These are phyloP conservation scores for Russula earlei DNA, from an alignment of 768 basidiomycete species.

Conservation along the genomic window DNA sequence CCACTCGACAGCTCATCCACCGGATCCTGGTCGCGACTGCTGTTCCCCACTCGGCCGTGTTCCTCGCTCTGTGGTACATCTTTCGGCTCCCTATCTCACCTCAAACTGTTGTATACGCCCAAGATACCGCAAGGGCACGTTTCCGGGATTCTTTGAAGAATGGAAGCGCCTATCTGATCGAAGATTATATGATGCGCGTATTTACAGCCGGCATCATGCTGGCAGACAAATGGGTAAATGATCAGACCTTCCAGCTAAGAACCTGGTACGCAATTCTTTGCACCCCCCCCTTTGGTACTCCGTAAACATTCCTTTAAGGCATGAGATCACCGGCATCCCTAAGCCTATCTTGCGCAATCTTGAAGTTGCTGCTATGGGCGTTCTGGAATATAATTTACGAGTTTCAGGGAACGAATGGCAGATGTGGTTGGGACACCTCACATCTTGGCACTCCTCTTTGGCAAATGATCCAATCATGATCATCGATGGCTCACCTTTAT, in stretches of 20 bases:
- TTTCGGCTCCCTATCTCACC: slow-evolving; percentile 21
- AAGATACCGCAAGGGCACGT: slow-evolving; percentile 15
- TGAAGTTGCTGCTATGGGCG: slow-evolving; percentile 15
- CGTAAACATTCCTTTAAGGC: slow-evolving; percentile 5
- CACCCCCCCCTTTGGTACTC: background rate
- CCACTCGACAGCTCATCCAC: slow-evolving; percentile 15
- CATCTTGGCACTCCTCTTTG: slow-evolving; percentile 15
- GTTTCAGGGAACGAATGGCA: slow-evolving; percentile 17
- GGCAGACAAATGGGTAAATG: slow-evolving; percentile 29
- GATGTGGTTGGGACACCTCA: slow-evolving; percentile 19
- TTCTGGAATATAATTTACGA: slow-evolving; percentile 15
- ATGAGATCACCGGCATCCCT: slow-evolving; percentile 16
- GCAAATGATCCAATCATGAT: slow-evolving; percentile 8
- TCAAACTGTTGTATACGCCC: slow-evolving; percentile 11
- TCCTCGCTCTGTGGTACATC: slow-evolving; percentile 27
- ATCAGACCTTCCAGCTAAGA: slow-evolving; percentile 25
- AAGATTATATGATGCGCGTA: slow-evolving; percentile 30
- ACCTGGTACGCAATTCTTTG: slow-evolving; percentile 23
- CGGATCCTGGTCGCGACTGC: slow-evolving; percentile 15
- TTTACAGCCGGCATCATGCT: slow-evolving; percentile 31
- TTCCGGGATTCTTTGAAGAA: slow-evolving; percentile 28
- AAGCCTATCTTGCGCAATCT: slow-evolving; percentile 13
- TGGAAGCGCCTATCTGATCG: slow-evolving; percentile 23
- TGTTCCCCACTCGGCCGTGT: slow-evolving; percentile 14
- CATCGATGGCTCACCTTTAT: slow-evolving; percentile 7